These are phyloP conservation scores for Ceratorhiza oryzae-sativae DNA, from an alignment of 1,284 basidiomycete genomes.

Conservation along the genomic window DNA sequence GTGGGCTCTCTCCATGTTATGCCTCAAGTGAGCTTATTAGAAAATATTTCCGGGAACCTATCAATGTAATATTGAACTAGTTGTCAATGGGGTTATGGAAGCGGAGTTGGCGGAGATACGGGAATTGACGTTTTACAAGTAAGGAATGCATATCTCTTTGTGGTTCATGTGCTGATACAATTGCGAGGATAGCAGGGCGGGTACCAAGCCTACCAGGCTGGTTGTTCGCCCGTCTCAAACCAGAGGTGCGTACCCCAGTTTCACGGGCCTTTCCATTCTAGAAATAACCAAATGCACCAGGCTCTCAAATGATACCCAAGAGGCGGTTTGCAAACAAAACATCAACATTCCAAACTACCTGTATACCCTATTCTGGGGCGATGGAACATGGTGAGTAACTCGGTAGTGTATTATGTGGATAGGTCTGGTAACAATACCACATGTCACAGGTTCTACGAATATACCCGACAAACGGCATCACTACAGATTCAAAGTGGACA, in stretches of 20 bases:
- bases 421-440: not conserved
- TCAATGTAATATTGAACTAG: not conserved
- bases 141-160: too few species aligned
- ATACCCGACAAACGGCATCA: slow-evolving; percentile 9
- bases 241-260: not conserved
- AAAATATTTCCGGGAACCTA: too few species aligned
- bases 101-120: not conserved
- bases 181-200: not conserved
- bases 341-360: slow-evolving; percentile 16
- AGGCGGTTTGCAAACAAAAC: slow-evolving; percentile 1
- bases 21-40: slow-evolving; percentile 2
- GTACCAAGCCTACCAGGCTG: not conserved
- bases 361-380: slow-evolving; percentile 6
- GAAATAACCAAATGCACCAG: not conserved
- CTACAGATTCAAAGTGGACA: slow-evolving; percentile 20
- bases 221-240: not conserved
- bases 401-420: too few species aligned
- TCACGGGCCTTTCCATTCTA: not conserved
- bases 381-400: not conserved
- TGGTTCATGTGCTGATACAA: too few species aligned
- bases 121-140: slow-evolving; percentile 6
- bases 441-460: slow-evolving; percentile 9
- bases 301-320: not conserved
- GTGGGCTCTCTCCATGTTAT: slow-evolving; percentile 13
- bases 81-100: slow-evolving; percentile 15